Evolutionary conservation across 1,284 basidiomycete genomes (phyloP), one percentile per base, ranked within the genome.

Genomic region (Tremellales sp.): DNA sequence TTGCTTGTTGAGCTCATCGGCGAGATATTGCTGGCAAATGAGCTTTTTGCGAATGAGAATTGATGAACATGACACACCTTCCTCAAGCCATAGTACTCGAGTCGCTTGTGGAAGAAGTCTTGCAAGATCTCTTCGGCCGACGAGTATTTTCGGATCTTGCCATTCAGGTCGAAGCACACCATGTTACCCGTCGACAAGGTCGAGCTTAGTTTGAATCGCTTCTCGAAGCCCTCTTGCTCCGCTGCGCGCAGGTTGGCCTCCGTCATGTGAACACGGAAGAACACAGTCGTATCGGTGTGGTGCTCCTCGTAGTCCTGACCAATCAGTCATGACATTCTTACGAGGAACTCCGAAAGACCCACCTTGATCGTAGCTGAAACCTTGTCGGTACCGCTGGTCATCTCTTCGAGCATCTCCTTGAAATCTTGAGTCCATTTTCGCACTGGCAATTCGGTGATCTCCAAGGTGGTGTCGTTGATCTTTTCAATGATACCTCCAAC

Each of bases 161-260:
- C 87, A 25, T 94, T 86, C 57, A 89, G 82, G 73, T 97, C 93
- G 73, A 99, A 99, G 73, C 90, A 91, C 8, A 98, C 97, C 96
- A 99, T 97, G 77, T 99, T 99, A 68, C 81, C 82, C 8, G 91
- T 97, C 67, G 80, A 86, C 68, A 97, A 76, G 67, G 90, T 88
- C 39, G 79, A 76, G 3, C 84, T 83, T 46, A 97, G 76, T 76
- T 94, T 97, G 84, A 99, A 97, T 68, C 84, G 89, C 70, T 94
- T 92, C 29, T 86, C 74, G 36, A 96, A 74, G 2, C 94, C 94
- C 68, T 97, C 89, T 49, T 82, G 81, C 64, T 92, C 89, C 2
- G 92, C 89, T 68, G 89, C 89, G 61, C 87, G 82, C 60, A 96
- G 80, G 48, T 86, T 86, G 61, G 86, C 86, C 45, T 85, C 81